Evolutionary conservation across 768 basidiomycete genomes (phyloP).

Genomic region (Imleria badia): DNA sequence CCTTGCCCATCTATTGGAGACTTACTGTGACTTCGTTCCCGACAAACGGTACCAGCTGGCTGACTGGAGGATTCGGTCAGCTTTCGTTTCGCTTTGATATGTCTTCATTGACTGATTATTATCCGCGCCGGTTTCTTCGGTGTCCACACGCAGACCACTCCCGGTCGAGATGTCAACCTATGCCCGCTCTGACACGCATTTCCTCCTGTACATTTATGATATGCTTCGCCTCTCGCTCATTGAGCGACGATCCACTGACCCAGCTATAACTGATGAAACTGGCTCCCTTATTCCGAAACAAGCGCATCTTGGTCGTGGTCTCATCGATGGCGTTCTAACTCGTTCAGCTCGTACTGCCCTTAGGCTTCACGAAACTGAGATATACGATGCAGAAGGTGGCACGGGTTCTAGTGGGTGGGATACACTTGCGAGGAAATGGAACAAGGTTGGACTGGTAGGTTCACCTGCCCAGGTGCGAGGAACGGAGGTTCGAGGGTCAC

Average conservation of each 20-base stretch:
- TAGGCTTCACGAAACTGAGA: constrained; percentile 64
- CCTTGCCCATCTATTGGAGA: constrained; percentile 78
- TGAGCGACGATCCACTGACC: constrained; percentile 50
- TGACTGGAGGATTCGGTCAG: constrained; percentile 92
- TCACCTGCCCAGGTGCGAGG: constrained; percentile 27
- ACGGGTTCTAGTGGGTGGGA: constrained; percentile 75
- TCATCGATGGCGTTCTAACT: constrained; percentile 63
- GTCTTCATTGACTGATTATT: background rate
- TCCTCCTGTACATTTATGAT: constrained; percentile 90
- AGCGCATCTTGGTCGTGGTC: constrained; percentile 32
- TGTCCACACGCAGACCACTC: constrained; percentile 52
- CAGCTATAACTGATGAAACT: constrained; percentile 19
- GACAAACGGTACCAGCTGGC: constrained; percentile 97
- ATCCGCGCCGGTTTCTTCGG: background rate
- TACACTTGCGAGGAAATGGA: constrained; percentile 78
- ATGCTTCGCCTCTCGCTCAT: constrained; percentile 84
- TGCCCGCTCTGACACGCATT: constrained; percentile 96
- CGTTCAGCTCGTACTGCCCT: constrained; percentile 78
- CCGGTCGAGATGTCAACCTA: constrained; percentile 88
- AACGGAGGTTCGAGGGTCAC: constrained; percentile 39
- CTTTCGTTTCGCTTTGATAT: background rate
- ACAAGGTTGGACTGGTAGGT: constrained; percentile 52
- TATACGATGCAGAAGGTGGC: constrained; percentile 66
- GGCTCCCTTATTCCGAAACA: background rate
- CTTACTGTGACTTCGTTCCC: constrained; percentile 86